These are phyloP conservation scores for Rutidosis leptorrhynchoides DNA, from an alignment of 129 eudicot species.

Conservation along the genomic window DNA sequence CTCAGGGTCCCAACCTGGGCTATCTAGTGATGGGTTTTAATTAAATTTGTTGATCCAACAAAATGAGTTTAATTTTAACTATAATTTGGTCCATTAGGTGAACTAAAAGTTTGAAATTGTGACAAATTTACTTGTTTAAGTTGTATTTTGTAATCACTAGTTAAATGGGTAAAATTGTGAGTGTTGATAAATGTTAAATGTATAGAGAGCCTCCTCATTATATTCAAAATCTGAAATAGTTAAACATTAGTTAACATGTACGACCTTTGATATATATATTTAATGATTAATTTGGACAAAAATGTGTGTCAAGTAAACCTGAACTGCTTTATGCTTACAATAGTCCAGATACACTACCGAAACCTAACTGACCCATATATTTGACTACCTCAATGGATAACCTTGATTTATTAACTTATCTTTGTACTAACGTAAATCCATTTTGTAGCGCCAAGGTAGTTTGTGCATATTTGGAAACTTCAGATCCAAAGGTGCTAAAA, in stretches of 20 bases:
- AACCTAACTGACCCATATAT: neutral
- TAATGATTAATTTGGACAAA: neutral
- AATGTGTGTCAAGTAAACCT: neutral
- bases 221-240: neutral
- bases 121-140: neutral
- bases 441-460: slow-evolving; percentile 64
- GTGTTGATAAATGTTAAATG: neutral
- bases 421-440: neutral
- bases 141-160: no score
- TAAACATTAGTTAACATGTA: neutral
- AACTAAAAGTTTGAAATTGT: no score
- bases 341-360: neutral
- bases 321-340: neutral
- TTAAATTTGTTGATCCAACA: neutral
- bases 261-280: neutral
- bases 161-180: no score
- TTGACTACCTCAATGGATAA: neutral
- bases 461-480: slow-evolving; percentile 65
- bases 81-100: neutral
- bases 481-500: slow-evolving; percentile 44
- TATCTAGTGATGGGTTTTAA: no score
- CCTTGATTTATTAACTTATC: slow-evolving; percentile 5
- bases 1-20: no score
- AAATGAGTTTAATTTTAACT: neutral
- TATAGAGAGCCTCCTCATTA: neutral